A percentile compares a stretch with the other conserved stretches of the same genome.
Evolutionary conservation across 345 rosid genomes (phyloP).

Genomic region (Populus simonii): DNA sequence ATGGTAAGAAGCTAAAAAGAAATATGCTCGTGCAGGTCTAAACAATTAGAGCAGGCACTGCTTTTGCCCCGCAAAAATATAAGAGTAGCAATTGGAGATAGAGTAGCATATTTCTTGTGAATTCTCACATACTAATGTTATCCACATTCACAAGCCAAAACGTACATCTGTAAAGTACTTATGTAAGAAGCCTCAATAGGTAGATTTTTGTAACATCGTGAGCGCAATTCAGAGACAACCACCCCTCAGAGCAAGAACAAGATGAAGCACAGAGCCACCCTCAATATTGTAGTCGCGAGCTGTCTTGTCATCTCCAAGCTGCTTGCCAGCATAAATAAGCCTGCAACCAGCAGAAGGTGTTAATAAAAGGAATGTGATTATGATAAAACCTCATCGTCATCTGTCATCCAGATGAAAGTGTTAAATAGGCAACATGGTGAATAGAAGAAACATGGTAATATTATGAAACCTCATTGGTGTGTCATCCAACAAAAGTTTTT

Average conservation of each 20-base stretch:
- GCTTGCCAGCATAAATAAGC: slow-evolving; percentile 92
- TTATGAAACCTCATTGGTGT: neutral
- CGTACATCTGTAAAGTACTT: neutral
- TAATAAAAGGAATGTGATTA: neutral
- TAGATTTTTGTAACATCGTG: neutral
- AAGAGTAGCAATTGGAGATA: neutral
- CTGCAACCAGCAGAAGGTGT: slow-evolving; percentile 13
- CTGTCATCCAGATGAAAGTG: neutral
- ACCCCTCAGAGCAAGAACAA: slow-evolving; percentile 94
- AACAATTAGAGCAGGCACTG: neutral
- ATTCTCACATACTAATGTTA: neutral
- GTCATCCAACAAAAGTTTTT: neutral
- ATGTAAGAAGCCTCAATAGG: neutral
- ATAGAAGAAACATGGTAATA: neutral
- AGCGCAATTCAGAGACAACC: slow-evolving; percentile 30
- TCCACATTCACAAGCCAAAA: neutral
- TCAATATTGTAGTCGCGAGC: slow-evolving; percentile 92
- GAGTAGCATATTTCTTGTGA: neutral
- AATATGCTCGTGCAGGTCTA: neutral
- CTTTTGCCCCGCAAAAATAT: neutral
- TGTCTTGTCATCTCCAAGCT: slow-evolving; percentile 94
- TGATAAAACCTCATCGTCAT: neutral
- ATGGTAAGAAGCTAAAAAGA: neutral
- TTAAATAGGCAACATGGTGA: neutral
- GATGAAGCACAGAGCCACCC: slow-evolving; percentile 98